These are phyloP conservation scores for Phanerochaete sordida DNA, from an alignment of 768 basidiomycete genomes.

Conservation along the genomic window DNA sequence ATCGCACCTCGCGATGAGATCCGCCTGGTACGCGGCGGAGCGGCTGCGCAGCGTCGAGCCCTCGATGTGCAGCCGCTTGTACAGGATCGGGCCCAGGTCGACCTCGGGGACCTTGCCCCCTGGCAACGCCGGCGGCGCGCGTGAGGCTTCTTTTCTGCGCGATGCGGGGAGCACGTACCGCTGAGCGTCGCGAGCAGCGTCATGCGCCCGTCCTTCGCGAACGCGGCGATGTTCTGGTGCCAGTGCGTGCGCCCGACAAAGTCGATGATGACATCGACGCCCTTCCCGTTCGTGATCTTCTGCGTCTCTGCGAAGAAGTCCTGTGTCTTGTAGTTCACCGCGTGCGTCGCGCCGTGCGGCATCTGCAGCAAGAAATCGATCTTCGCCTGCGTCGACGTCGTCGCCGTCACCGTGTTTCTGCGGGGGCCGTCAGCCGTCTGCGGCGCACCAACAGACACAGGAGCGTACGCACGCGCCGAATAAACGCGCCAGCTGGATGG, in stretches of 20 bases:
- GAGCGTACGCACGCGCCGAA: constrained; percentile 62
- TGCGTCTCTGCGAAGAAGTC: constrained; percentile 77
- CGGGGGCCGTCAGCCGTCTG: neutral
- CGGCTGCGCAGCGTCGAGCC: constrained; percentile 85
- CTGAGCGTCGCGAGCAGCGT: constrained; percentile 61
- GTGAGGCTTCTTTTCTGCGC: constrained; percentile 27
- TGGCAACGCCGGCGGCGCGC: constrained; percentile 40
- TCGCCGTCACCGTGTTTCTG: constrained; percentile 73
- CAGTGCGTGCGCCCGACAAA: constrained; percentile 78
- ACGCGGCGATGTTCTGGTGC: constrained; percentile 63
- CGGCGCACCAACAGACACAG: neutral
- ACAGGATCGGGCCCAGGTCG: constrained; percentile 65
- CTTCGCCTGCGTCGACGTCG: constrained; percentile 83
- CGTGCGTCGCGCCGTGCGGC: constrained; percentile 68
- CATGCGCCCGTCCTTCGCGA: constrained; percentile 76
- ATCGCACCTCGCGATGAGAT: constrained; percentile 58
- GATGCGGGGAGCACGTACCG: constrained; percentile 40
- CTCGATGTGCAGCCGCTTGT: constrained; percentile 83
- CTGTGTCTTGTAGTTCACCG: constrained; percentile 80
- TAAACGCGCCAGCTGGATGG: constrained; percentile 79
- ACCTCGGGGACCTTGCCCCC: constrained; percentile 22
- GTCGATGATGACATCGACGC: constrained; percentile 84
- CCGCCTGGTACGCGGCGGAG: constrained; percentile 69
- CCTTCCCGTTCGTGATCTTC: constrained; percentile 60
- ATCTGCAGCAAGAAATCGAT: constrained; percentile 69